Evolutionary conservation across 768 basidiomycete species (phyloP).

Genomic region (Neoboletus magnificus): DNA sequence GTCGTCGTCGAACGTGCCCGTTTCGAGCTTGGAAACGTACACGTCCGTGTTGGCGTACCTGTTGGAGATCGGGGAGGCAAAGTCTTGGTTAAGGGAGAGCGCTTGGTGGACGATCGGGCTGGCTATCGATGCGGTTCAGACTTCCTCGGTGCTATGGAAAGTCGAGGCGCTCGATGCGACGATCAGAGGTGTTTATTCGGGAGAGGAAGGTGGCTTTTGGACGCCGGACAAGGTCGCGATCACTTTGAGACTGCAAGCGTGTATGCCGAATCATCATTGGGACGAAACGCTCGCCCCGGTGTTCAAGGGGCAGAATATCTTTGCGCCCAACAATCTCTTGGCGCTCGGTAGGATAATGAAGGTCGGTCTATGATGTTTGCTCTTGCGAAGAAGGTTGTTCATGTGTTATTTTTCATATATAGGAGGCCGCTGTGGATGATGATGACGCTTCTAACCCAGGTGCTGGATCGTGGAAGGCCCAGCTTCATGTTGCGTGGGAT

Average conservation of each 20-base stretch:
- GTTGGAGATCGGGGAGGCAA: constrained; percentile 69
- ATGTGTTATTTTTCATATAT: not conserved
- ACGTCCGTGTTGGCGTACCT: constrained; percentile 57
- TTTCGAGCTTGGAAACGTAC: constrained; percentile 60
- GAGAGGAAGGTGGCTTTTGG: constrained; percentile 45
- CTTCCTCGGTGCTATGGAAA: constrained; percentile 68
- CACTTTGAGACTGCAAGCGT: constrained; percentile 62
- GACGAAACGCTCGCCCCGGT: constrained; percentile 57
- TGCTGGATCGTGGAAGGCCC: constrained; percentile 76
- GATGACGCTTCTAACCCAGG: constrained; percentile 50
- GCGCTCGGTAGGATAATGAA: constrained; percentile 76
- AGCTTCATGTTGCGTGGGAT: constrained; percentile 91
- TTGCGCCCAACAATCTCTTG: constrained; percentile 69
- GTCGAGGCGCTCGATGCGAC: constrained; percentile 53
- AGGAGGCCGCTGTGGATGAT: constrained; percentile 61
- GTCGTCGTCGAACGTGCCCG: constrained; percentile 48
- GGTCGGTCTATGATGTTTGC: constrained; percentile 39
- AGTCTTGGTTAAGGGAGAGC: constrained; percentile 88
- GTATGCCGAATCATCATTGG: constrained; percentile 66
- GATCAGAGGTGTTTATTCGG: constrained; percentile 47
- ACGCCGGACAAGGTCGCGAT: constrained; percentile 87
- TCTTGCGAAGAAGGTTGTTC: constrained; percentile 2
- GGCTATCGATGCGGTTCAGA: constrained; percentile 57
- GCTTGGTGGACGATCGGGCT: constrained; percentile 80
- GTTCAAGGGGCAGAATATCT: constrained; percentile 72